phyloP scores from a whole-genome alignment of 306 rosid species.

The Glycine soja region DNA sequence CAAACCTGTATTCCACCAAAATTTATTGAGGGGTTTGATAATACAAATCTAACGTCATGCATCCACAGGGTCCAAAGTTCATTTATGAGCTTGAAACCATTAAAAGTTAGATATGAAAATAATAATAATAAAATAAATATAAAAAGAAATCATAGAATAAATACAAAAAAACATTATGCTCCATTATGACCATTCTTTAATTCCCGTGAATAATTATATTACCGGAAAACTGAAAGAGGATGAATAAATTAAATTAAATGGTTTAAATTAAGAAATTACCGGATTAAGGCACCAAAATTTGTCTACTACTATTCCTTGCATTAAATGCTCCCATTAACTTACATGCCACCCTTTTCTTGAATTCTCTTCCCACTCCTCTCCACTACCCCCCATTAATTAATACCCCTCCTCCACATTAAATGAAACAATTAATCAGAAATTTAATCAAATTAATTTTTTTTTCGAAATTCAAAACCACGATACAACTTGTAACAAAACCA shows the following conservation, averaged over 20 bases:
- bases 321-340: slow-evolving; percentile 70
- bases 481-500: slow-evolving; percentile 28
- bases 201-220: slow-evolving; percentile 18
- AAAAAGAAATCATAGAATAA: slow-evolving; percentile 12
- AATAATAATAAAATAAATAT: neutral
- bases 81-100: slow-evolving; percentile 54
- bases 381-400: slow-evolving; percentile 62
- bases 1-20: slow-evolving; percentile 51
- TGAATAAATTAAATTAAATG: neutral
- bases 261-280: slow-evolving; percentile 38
- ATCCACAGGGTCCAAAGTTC: slow-evolving; percentile 52
- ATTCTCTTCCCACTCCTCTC: slow-evolving; percentile 71
- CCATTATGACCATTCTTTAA: slow-evolving; percentile 41
- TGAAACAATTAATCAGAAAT: slow-evolving; percentile 55
- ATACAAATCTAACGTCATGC: slow-evolving; percentile 55
- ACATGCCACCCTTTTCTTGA: slow-evolving; percentile 68
- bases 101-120: slow-evolving; percentile 36
- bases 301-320: slow-evolving; percentile 56
- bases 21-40: slow-evolving; percentile 45
- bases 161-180: neutral
- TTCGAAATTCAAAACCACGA: slow-evolving; percentile 38
- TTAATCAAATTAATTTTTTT: slow-evolving; percentile 2
- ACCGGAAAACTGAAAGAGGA: slow-evolving; percentile 37
- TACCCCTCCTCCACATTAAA: slow-evolving; percentile 54
- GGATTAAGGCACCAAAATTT: slow-evolving; percentile 47